A percentile compares a stretch with the other conserved stretches of the same genome.
These are phyloP conservation scores for Haplosporangium sp. DNA, from an alignment of 371 early-diverging fungal species.

Conservation along the genomic window DNA sequence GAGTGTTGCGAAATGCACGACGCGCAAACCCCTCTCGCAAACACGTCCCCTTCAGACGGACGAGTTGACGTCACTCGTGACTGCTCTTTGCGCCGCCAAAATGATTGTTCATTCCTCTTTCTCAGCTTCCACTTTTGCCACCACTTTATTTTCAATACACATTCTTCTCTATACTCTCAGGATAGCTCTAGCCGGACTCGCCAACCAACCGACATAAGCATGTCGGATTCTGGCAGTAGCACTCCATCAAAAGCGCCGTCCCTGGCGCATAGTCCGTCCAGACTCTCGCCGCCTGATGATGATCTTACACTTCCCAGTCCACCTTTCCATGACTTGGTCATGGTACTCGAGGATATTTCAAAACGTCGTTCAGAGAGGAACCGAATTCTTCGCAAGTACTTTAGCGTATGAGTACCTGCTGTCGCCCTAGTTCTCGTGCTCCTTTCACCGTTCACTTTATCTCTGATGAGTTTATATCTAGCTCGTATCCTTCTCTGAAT, in stretches of 20 bases:
- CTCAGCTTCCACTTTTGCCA: neutral
- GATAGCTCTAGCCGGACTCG: too few relatives aligned
- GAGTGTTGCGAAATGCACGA: too few relatives aligned
- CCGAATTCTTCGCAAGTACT: conserved; percentile 22
- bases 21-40: too few relatives aligned
- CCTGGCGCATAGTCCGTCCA: neutral
- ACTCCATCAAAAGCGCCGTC: neutral
- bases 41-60: too few relatives aligned
- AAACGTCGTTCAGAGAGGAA: conserved; percentile 23
- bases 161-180: neutral
- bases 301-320: conserved; percentile 38
- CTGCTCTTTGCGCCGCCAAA: neutral
- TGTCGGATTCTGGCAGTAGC: neutral
- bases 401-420: conserved; percentile 10
- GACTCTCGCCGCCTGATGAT: conserved; percentile 12
- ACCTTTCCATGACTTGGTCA: conserved; percentile 45
- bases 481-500: too few relatives aligned
- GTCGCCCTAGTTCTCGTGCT: neutral
- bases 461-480: neutral
- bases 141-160: neutral
- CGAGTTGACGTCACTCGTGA: neutral
- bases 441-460: neutral
- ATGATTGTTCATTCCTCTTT: neutral
- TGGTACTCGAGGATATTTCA: conserved; percentile 47
- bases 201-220: neutral